Evolutionary conservation across 306 rosid species (phyloP), one percentile per base, ranked within the genome.

Genomic region (Aeschynomene evenia): DNA sequence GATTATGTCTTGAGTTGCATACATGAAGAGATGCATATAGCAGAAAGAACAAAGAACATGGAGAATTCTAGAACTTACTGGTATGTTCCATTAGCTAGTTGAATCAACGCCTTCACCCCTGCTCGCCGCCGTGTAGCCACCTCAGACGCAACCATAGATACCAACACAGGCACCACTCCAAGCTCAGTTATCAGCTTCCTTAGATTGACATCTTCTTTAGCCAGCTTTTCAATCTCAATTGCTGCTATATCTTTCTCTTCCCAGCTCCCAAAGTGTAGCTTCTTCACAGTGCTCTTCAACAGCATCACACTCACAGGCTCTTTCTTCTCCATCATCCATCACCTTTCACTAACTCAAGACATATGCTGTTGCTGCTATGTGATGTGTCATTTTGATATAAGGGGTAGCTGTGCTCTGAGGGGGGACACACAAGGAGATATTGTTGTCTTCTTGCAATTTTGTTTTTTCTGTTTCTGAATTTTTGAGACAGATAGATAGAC

Each of bases 251-350:
- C 93, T 70, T 82, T 91, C 91, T 87, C 91, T 66, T 80, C 87
- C 87, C 88, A 80, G 71, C 82, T 74, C 33, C 95, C 98, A 26
- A 89, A 89, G 81, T 85, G 90, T 63, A 89, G 90, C 72, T 73
- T 84, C 85, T 89, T 92, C 76, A 89, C 95, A 19, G 81, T 77
- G 68, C 73, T 83, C 65, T 82, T 89, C 49, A 88, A 43, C 84
- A 74, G 5, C 22, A 66, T 71, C 65, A 31, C 82, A 2, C 36
- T 64, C 65, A 31, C 82, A 2, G 36, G 52, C 14, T 58, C 85
- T 26, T 73, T n/a, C 29, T 63, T 53, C 36, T 76, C 33, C 37
- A 58, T 81, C 81, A 64, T 72, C 77, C 77, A 65, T 18, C 26
- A 4, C 60, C 34, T 51, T 51, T 31, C 1, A 16, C 36, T 7